phyloP scores from a whole-genome alignment of 2,329 filamentous ascomycete genomes.

The Nannizziopsis arthrosporioides region DNA sequence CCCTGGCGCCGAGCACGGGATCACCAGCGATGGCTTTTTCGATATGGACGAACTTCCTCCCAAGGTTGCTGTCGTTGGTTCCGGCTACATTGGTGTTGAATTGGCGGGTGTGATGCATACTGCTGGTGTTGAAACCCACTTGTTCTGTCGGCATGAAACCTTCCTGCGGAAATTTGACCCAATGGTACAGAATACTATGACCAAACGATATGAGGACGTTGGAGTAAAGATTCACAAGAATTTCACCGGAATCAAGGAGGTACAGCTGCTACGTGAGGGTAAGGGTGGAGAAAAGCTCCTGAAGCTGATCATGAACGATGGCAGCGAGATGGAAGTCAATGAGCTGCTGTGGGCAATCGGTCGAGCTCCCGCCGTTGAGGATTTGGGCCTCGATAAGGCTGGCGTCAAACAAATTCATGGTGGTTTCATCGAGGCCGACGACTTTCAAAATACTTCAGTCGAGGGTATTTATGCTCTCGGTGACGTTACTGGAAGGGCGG shows the following conservation, averaged over 20 bases:
- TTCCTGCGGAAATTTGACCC: constrained; percentile 43
- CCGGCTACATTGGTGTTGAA: constrained; percentile 43
- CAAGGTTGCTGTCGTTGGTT: constrained; percentile 41
- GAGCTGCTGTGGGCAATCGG: constrained; percentile 43
- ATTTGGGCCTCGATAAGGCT: constrained; percentile 31
- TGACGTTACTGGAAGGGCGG: constrained; percentile 41
- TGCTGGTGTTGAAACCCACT: constrained; percentile 39
- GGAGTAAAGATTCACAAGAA: constrained; percentile 40
- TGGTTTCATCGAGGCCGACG: constrained; percentile 38
- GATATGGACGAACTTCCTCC: constrained; percentile 40
- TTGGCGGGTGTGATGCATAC: constrained; percentile 41
- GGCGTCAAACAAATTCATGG: constrained; percentile 32
- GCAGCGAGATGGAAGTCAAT: constrained; percentile 36
- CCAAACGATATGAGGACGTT: constrained; percentile 39
- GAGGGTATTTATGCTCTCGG: constrained; percentile 41
- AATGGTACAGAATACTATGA: constrained; percentile 43
- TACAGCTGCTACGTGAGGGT: constrained; percentile 35
- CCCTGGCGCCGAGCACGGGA: constrained; percentile 39
- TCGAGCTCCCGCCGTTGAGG: constrained; percentile 35
- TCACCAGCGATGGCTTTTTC: constrained; percentile 43
- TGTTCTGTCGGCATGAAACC: constrained; percentile 40
- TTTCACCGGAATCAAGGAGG: constrained; percentile 38
- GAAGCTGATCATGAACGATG: constrained; percentile 34
- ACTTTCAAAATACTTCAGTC: constrained; percentile 40
- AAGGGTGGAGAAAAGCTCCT: constrained; percentile 38